phyloP scores from a whole-genome alignment of 1,284 basidiomycete species.

The Irpex sp. region DNA sequence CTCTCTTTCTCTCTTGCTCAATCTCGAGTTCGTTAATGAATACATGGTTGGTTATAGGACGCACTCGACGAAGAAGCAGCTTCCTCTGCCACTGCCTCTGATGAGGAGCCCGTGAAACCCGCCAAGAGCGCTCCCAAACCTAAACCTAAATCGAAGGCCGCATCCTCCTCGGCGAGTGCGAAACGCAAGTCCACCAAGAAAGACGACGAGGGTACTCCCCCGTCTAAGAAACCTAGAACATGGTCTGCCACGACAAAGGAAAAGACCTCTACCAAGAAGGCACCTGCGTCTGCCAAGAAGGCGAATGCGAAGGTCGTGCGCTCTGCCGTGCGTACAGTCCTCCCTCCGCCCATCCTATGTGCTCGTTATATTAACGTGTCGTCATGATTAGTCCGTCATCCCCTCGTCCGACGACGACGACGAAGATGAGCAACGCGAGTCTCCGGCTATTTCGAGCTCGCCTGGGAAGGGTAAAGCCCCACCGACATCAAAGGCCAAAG shows the following conservation, averaged over 20 bases:
- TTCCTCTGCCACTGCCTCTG: background rate
- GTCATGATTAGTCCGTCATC: slow-evolving; percentile 19
- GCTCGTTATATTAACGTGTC: background rate
- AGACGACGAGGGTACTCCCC: background rate
- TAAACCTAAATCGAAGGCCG: slow-evolving; percentile 3
- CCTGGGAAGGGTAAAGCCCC: no score
- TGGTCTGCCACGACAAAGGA: background rate
- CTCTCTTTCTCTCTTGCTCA: background rate
- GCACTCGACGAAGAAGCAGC: background rate
- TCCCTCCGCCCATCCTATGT: background rate
- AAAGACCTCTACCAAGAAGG: background rate
- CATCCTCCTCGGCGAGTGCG: background rate
- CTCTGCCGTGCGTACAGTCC: slow-evolving; percentile 7
- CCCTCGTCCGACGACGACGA: slow-evolving; percentile 19
- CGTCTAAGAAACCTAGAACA: slow-evolving; percentile 2
- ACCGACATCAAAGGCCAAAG: no score
- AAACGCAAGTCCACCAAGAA: slow-evolving; percentile 5
- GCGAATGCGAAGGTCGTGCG: slow-evolving; percentile 15
- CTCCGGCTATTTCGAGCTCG: no score
- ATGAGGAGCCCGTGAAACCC: background rate
- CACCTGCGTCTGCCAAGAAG: slow-evolving; percentile 4
- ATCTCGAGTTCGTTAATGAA: background rate
- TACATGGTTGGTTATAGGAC: background rate
- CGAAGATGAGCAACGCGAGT: no score
- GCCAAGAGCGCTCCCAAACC: slow-evolving; percentile 10